These are phyloP conservation scores for Teratosphaeria zuluensis DNA, from an alignment of 2,329 filamentous ascomycete species.

Conservation along the genomic window DNA sequence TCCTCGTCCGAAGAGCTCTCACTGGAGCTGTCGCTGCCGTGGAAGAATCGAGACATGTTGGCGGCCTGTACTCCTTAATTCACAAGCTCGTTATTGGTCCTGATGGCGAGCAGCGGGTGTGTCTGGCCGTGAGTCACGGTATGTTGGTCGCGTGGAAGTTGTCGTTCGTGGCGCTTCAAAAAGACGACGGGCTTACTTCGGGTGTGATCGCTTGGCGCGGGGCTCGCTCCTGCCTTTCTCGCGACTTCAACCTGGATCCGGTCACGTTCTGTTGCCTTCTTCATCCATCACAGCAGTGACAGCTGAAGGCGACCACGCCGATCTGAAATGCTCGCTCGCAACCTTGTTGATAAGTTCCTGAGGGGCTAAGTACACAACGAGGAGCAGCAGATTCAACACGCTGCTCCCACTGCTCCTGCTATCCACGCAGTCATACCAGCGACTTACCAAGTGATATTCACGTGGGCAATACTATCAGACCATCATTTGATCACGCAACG, in stretches of 20 bases:
- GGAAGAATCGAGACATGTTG: conserved; percentile 95
- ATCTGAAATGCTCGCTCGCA: neutral
- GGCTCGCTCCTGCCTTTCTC: neutral
- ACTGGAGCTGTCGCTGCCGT: conserved; percentile 88
- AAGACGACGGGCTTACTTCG: neutral
- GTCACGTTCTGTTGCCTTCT: neutral
- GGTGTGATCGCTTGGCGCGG: neutral
- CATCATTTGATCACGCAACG: no score
- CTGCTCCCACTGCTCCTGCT: neutral
- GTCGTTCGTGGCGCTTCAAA: neutral
- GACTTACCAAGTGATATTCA: neutral
- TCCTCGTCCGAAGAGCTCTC: conserved; percentile 93
- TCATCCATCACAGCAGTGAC: neutral
- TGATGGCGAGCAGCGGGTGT: neutral
- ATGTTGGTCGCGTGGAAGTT: neutral
- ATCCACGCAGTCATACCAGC: neutral
- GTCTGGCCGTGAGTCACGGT: neutral
- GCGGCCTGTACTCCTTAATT: conserved; percentile 5
- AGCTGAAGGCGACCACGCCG: neutral
- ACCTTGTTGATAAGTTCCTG: neutral
- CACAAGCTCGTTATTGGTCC: neutral
- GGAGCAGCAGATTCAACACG: neutral
- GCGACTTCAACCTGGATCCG: neutral
- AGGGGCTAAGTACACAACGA: neutral
- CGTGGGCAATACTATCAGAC: neutral